Evolutionary conservation across 1,284 basidiomycete genomes (phyloP).

Genomic region (Takashimella tepidaria): DNA sequence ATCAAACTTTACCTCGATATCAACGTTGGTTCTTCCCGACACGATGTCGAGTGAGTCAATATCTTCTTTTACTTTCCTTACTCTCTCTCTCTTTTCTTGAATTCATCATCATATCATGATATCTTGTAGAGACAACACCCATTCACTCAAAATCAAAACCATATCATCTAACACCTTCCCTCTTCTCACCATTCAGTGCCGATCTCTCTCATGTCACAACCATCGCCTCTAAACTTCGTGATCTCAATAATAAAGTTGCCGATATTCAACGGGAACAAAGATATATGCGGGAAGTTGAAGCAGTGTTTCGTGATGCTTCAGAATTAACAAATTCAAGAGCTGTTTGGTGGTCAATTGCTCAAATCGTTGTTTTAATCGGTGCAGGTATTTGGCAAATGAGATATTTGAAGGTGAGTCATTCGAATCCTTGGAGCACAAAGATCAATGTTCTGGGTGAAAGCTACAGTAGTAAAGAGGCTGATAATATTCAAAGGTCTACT

Average conservation of each 20-base stretch:
- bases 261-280: constrained; percentile 94
- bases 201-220: constrained; percentile 84
- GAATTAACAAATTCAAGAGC: constrained; percentile 84
- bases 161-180: constrained; percentile 3
- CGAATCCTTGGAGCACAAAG: too few relatives aligned
- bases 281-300: constrained; percentile 93
- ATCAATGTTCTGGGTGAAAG: too few relatives aligned
- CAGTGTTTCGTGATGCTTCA: constrained; percentile 82
- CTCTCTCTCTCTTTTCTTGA: not conserved
- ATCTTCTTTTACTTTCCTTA: too few relatives aligned
- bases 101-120: too few relatives aligned
- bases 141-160: not conserved
- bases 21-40: constrained; percentile 78
- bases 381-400: constrained; percentile 91
- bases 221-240: constrained; percentile 76
- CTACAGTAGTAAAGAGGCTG: too few relatives aligned
- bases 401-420: constrained; percentile 79
- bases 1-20: constrained; percentile 94
- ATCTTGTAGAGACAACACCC: not conserved
- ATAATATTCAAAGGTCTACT: constrained; percentile 61
- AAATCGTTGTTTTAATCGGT: constrained; percentile 75
- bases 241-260: constrained; percentile 86
- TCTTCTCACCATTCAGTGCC: constrained; percentile 21
- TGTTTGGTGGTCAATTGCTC: constrained; percentile 85
- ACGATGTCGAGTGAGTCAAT: constrained; percentile 67